Percentiles rank a stretch among this genome's conserved stretches.
These are phyloP conservation scores for Syzygium syzygioides DNA, from an alignment of 441 rosid genomes.

Conservation along the genomic window DNA sequence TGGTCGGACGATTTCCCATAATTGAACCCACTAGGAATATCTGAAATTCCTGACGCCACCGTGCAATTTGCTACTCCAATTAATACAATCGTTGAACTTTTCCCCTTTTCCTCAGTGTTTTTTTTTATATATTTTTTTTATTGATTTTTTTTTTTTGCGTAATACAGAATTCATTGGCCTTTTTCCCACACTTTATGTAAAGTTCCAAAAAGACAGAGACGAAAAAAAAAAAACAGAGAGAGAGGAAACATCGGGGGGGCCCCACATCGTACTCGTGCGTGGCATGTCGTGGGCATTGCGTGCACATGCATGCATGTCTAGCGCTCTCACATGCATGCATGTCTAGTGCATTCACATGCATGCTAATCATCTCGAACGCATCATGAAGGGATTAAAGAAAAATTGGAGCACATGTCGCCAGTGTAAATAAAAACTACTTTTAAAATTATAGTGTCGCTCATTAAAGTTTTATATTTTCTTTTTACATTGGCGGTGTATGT, in stretches of 20 bases:
- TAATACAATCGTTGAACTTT: neutral
- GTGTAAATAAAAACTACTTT: neutral
- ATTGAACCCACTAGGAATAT: neutral
- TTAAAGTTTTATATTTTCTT: neutral
- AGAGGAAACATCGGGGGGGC: neutral
- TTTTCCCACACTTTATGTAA: neutral
- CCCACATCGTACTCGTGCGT: neutral
- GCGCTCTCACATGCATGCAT: neutral
- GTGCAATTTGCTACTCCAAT: neutral
- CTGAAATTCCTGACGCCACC: neutral
- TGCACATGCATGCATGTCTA: neutral
- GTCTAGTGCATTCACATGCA: neutral
- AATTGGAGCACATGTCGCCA: neutral
- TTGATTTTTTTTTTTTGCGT: neutral
- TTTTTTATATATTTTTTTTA: too few species aligned
- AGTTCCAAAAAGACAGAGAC: neutral
- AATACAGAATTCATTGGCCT: neutral
- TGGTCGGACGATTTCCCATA: neutral
- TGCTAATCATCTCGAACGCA: neutral
- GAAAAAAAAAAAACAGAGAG: too few species aligned
- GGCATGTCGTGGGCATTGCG: neutral
- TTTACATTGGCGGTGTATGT: rapidly evolving
- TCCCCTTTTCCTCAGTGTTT: neutral
- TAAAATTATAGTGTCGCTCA: neutral
- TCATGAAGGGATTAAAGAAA: neutral